Percentiles rank a stretch among this genome's conserved stretches.
These are phyloP conservation scores for Kwoniella sp. DNA, from an alignment of 768 basidiomycete genomes.

Conservation along the genomic window DNA sequence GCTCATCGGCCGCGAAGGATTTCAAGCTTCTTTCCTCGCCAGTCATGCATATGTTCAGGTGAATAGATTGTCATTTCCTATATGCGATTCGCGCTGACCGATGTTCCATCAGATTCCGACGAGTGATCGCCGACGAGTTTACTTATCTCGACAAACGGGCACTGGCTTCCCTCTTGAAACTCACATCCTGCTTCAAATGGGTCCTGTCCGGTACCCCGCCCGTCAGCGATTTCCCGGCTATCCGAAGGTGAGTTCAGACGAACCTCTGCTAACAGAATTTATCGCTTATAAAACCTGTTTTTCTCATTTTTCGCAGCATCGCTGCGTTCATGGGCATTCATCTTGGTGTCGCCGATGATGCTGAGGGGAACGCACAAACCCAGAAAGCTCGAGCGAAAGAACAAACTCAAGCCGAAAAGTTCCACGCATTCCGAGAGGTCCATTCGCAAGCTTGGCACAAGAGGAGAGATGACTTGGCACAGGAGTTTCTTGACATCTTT, in stretches of 20 bases:
- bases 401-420: slow-evolving; percentile 85
- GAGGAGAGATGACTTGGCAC: slow-evolving; percentile 78
- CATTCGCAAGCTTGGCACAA: slow-evolving; percentile 90
- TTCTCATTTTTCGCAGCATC: too few species aligned
- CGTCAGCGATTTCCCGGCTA: slow-evolving; percentile 80
- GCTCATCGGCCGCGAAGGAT: slow-evolving; percentile 65
- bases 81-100: too few species aligned
- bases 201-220: slow-evolving; percentile 97
- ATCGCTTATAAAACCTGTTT: too few species aligned
- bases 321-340: slow-evolving; percentile 86
- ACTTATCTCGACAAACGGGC: slow-evolving; percentile 83
- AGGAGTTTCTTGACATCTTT: slow-evolving; percentile 58
- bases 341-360: slow-evolving; percentile 85
- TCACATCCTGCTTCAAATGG: slow-evolving; percentile 82
- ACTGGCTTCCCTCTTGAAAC: slow-evolving; percentile 72
- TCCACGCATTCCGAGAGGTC: slow-evolving; percentile 95
- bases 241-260: slow-evolving; percentile 74
- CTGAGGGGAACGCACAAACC: slow-evolving; percentile 72
- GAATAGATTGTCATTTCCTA: slow-evolving; percentile 10
- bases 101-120: slow-evolving; percentile 73
- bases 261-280: too few species aligned
- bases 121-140: slow-evolving; percentile 90
- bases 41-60: slow-evolving; percentile 82
- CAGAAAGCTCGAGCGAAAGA: slow-evolving; percentile 80
- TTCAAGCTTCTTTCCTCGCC: slow-evolving; percentile 80